Evolutionary conservation across 345 rosid genomes (phyloP).

Genomic region (Corchorus olitorius): DNA sequence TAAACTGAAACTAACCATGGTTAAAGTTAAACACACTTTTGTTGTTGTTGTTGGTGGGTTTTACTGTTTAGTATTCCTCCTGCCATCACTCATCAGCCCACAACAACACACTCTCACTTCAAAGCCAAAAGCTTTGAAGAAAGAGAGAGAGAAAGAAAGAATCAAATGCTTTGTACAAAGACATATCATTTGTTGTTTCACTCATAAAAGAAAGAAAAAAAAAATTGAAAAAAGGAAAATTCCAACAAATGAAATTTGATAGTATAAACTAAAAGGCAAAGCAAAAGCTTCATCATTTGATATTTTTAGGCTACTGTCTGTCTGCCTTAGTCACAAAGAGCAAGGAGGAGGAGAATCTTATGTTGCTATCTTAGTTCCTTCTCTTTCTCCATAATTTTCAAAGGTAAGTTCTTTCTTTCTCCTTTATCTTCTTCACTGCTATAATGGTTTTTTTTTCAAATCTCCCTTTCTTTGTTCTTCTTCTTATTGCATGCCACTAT

Average conservation of each 20-base stretch:
- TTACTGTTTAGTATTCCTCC: slow-evolving; percentile 17
- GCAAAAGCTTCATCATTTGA: slow-evolving; percentile 16
- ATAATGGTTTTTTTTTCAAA: background rate
- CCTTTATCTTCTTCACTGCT: slow-evolving; percentile 21
- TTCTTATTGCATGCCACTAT: slow-evolving; percentile 21
- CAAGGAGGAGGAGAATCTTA: slow-evolving; percentile 18
- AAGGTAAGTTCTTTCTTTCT: slow-evolving; percentile 27
- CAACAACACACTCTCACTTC: background rate
- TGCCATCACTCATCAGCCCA: slow-evolving; percentile 21
- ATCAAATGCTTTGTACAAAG: slow-evolving; percentile 45
- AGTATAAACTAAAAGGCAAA: slow-evolving; percentile 18
- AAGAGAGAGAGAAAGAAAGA: slow-evolving; percentile 19
- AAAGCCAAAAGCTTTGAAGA: background rate
- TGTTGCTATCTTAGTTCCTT: slow-evolving; percentile 2
- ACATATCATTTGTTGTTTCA: slow-evolving; percentile 26
- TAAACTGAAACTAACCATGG: slow-evolving; percentile 23
- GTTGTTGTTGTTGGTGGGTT: slow-evolving; percentile 14
- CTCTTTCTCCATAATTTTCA: slow-evolving; percentile 11
- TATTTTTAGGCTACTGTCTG: background rate
- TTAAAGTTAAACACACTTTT: background rate
- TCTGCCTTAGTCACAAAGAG: background rate
- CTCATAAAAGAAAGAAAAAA: background rate
- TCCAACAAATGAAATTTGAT: background rate
- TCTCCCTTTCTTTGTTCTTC: background rate
- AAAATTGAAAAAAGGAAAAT: background rate